Evolutionary conservation across 2,329 filamentous ascomycete genomes (phyloP), one percentile per base, ranked within the genome.

Genomic region (Cladophialophora chaetospira): DNA sequence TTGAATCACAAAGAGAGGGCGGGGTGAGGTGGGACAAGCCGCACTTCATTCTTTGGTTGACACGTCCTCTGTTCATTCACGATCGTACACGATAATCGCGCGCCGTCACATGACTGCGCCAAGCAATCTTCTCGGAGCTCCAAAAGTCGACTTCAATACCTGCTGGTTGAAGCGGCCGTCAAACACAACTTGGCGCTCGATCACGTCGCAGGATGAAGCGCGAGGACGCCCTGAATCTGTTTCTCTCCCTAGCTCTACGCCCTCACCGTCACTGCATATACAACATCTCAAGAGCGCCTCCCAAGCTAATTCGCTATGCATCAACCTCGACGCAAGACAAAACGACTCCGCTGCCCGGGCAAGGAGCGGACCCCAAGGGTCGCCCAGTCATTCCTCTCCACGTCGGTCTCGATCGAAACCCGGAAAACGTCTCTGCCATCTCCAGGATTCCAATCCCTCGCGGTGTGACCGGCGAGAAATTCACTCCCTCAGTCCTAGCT

Each of bases 401-500:
- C 47, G 60, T 66, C 15, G 63, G 63, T 15, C 47, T 66, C 38
- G 64, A 66, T 44, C 59, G 64, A 6, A 63, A 62, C 21, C 60
- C 62, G 13, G 57, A 59, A 29, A 51, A 57, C 23, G 40, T 60
- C 35, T 61, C 65, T 15, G 62, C 63, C 15, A 64, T 66, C 36
- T 67, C 64, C 15, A 50, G 50, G 40, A 68, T 60, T 31, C 64
- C 54, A 10, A 64, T 63, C 23, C 65, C 60, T n/a, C 62, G 56
- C 48, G 69, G 68, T 38, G 72, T 73, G 43, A 57, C 48, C 47
- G 61, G 65, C 31, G 65, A 71, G 59, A 74, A 79, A 46, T 81
- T 82, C 68, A 73, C 75, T 5, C 82, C 81, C 5, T 76, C 78
- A 46, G 76, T 77, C 1, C 77, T 87, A 52, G 76, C 78, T 35